Percentiles rank a stretch among this genome's conserved stretches.
phyloP scores from a whole-genome alignment of 768 basidiomycete genomes.

The Boletus subcaerulescens region DNA sequence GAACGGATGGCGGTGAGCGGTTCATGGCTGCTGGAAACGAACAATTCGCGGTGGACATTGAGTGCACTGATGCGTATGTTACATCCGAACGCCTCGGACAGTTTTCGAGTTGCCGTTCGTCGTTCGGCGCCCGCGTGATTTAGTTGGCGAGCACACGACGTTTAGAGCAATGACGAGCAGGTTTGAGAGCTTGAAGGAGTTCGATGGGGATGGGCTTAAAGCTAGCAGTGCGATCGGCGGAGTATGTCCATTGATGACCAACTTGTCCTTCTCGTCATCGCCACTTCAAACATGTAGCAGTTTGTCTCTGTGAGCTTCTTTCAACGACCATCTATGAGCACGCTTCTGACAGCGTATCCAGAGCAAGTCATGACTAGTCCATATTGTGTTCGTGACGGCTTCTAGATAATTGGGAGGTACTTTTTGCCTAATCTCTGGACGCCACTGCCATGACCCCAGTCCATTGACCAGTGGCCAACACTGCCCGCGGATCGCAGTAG shows the following conservation, averaged over 20 bases:
- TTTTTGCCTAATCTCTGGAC: neutral
- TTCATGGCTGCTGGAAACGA: slow-evolving; percentile 16
- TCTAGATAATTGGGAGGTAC: too few relatives aligned
- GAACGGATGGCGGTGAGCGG: slow-evolving; percentile 24
- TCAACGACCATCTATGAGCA: too few relatives aligned
- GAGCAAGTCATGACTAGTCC: neutral
- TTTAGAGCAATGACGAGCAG: neutral
- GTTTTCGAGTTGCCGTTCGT: neutral
- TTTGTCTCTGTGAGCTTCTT: too few relatives aligned
- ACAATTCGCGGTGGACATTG: neutral
- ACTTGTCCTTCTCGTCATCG: neutral
- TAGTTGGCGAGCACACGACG: neutral
- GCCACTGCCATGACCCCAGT: neutral
- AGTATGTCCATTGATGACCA: neutral
- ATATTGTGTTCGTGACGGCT: neutral
- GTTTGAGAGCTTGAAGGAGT: neutral
- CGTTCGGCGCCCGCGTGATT: neutral
- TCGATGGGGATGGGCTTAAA: neutral
- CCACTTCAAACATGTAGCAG: neutral
- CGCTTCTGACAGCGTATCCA: too few relatives aligned
- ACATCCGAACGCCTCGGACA: neutral
- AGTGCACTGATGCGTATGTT: slow-evolving; percentile 6
- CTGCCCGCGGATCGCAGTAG: neutral
- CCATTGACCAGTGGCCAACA: neutral
- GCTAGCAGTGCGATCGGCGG: neutral